Conservation (phyloP, 768 basidiomycete genomes). For the Calocybe cyanea region DNA sequence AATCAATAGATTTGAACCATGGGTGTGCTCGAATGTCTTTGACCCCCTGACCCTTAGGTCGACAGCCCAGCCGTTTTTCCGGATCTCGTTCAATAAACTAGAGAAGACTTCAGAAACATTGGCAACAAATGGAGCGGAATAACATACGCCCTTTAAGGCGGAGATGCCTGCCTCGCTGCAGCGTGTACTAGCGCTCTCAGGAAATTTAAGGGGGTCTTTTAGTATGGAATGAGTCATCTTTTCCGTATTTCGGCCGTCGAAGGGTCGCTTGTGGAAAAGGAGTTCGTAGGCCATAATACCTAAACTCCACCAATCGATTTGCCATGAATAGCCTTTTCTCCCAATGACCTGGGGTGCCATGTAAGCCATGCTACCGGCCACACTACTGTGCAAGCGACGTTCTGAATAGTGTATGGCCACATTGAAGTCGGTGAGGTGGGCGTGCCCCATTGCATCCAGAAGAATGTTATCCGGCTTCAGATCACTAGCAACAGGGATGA, state of each 20-base stretch:
- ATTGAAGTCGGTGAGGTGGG: slow-evolving; percentile 97
- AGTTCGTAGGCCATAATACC: slow-evolving; percentile 90
- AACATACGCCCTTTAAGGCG: slow-evolving; percentile 63
- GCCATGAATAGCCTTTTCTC: slow-evolving; percentile 90
- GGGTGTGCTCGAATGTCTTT: slow-evolving; percentile 78
- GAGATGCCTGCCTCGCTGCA: slow-evolving; percentile 66
- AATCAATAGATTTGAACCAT: slow-evolving; percentile 83
- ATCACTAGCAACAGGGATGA: slow-evolving; percentile 51
- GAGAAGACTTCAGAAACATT: slow-evolving; percentile 13
- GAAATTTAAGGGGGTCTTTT: slow-evolving; percentile 74
- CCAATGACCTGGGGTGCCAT: slow-evolving; percentile 98
- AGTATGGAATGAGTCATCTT: slow-evolving; percentile 86
- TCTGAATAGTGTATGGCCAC: slow-evolving; percentile 98
- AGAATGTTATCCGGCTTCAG: slow-evolving; percentile 97
- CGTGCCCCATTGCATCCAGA: slow-evolving; percentile 89
- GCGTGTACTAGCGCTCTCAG: slow-evolving; percentile 57
- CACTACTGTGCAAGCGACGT: slow-evolving; percentile 80
- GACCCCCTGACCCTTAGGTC: slow-evolving; percentile 61
- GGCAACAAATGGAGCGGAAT: slow-evolving; percentile 9
- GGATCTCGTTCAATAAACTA: slow-evolving; percentile 87
- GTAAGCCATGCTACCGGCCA: slow-evolving; percentile 98
- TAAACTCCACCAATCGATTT: slow-evolving; percentile 94
- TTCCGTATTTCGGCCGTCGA: slow-evolving; percentile 86
- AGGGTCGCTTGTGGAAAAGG: slow-evolving; percentile 79
- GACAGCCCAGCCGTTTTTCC: slow-evolving; percentile 76